Percentiles rank a stretch among this genome's conserved stretches.
These are phyloP conservation scores for Amylocystis lapponica DNA, from an alignment of 768 basidiomycete genomes.

Conservation along the genomic window DNA sequence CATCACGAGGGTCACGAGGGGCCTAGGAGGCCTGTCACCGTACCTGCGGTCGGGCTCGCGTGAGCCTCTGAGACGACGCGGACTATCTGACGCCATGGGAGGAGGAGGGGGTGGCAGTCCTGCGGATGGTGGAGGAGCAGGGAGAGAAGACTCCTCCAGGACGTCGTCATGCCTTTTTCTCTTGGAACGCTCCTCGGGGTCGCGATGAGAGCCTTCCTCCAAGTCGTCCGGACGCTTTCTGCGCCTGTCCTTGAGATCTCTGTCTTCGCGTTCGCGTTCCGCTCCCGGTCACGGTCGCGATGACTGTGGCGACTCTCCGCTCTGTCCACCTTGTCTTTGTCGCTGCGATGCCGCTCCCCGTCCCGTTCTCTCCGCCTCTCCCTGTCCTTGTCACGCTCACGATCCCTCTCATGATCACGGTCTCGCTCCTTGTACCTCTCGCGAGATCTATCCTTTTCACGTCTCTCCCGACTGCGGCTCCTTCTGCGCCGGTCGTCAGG, in stretches of 20 bases:
- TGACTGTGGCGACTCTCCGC: slow-evolving; percentile 52
- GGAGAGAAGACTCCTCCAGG: slow-evolving; percentile 37
- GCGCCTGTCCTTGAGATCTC: slow-evolving; percentile 46
- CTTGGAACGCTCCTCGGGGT: slow-evolving; percentile 52
- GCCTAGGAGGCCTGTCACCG: slow-evolving; percentile 37
- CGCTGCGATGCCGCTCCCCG: slow-evolving; percentile 41
- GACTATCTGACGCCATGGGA: slow-evolving; percentile 45
- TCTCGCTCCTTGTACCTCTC: slow-evolving; percentile 33
- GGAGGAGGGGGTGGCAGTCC: slow-evolving; percentile 39
- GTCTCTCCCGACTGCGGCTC: slow-evolving; percentile 53
- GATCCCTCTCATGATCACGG: slow-evolving; percentile 47
- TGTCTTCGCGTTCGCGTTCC: slow-evolving; percentile 33
- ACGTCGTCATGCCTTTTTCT: slow-evolving; percentile 58
- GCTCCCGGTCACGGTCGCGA: slow-evolving; percentile 39
- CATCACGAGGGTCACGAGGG: slow-evolving; percentile 54
- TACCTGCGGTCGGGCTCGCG: slow-evolving; percentile 46
- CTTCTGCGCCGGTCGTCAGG: slow-evolving; percentile 53
- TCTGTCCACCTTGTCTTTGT: slow-evolving; percentile 40
- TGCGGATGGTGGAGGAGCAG: slow-evolving; percentile 43
- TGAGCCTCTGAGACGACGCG: slow-evolving; percentile 41
- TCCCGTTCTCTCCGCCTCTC: slow-evolving; percentile 35
- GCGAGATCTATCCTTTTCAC: slow-evolving; percentile 35
- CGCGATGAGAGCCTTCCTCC: slow-evolving; percentile 39
- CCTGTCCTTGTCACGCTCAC: slow-evolving; percentile 30
- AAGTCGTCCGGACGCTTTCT: slow-evolving; percentile 65